Percentiles rank a stretch among this genome's conserved stretches.
These are phyloP conservation scores for Lentithecium fluviatile DNA, from an alignment of 495 filamentous ascomycete genomes.

Conservation along the genomic window DNA sequence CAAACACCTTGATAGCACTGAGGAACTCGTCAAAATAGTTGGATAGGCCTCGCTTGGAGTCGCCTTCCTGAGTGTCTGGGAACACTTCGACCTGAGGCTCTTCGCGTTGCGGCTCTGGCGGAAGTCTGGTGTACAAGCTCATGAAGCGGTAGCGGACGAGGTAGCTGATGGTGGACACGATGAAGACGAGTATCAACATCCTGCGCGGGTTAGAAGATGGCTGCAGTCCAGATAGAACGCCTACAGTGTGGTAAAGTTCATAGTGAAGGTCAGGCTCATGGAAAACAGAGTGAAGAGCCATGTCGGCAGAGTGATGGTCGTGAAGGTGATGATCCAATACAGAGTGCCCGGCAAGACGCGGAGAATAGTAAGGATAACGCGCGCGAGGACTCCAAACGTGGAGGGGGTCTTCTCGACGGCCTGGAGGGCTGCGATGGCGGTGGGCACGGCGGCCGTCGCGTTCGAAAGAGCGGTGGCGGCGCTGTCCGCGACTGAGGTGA, in stretches of 20 bases:
- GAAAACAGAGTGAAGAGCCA: conserved; percentile 91
- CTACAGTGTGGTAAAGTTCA: conserved; percentile 96
- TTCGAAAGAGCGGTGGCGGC: conserved; percentile 9
- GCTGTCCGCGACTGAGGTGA: conserved; percentile 7
- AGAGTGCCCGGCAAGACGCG: conserved; percentile 70
- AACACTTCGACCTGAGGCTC: conserved; percentile 94
- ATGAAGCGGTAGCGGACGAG: conserved; percentile 89
- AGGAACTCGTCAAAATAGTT: conserved; percentile 98
- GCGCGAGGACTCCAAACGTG: conserved; percentile 40
- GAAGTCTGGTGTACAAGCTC: conserved; percentile 91
- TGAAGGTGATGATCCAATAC: conserved; percentile 80
- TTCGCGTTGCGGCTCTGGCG: conserved; percentile 91
- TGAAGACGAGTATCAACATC: conserved; percentile 59
- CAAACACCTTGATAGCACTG: conserved; percentile 99
- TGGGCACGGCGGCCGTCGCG: conserved; percentile 1
- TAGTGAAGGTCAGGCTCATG: conserved; percentile 92
- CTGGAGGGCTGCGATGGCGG: conserved; percentile 2
- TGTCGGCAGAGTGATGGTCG: conserved; percentile 83
- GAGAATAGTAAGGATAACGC: conserved; percentile 51
- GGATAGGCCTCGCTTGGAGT: conserved; percentile 83
- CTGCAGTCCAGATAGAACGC: conserved; percentile 17
- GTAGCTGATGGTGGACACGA: conserved; percentile 81
- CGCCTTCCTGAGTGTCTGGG: conserved; percentile 85
- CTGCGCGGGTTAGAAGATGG: conserved; percentile 11
- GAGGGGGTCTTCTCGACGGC: conserved; percentile 22